phyloP scores from a whole-genome alignment of 495 filamentous ascomycete genomes.

The Penicillium roqueforti region DNA sequence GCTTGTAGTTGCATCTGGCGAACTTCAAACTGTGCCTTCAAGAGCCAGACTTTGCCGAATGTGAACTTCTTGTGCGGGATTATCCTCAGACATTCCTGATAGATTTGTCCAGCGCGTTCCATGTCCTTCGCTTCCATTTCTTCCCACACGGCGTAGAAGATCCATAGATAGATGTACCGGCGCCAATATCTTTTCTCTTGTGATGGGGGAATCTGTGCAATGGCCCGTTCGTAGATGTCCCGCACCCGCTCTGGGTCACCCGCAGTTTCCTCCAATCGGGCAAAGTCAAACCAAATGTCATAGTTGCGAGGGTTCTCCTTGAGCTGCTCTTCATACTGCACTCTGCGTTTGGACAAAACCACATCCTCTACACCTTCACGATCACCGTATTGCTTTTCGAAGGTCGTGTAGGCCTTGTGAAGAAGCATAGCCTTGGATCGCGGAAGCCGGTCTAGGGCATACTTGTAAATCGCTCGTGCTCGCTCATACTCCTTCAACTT shows the following conservation, averaged over 20 bases:
- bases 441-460: constrained; percentile 85
- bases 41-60: constrained; percentile 93
- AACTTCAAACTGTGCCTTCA: constrained; percentile 90
- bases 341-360: constrained; percentile 83
- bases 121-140: constrained; percentile 78
- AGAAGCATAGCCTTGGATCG: constrained; percentile 78
- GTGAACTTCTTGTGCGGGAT: constrained; percentile 97
- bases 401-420: constrained; percentile 91
- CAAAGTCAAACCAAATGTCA: constrained; percentile 95
- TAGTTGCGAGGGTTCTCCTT: constrained; percentile 93
- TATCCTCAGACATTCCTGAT: constrained; percentile 78
- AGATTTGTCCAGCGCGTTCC: constrained; percentile 82
- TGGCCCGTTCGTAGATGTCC: constrained; percentile 92
- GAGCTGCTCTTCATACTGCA: constrained; percentile 91
- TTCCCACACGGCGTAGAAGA: constrained; percentile 95
- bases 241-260: constrained; percentile 77
- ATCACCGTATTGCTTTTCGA: constrained; percentile 97
- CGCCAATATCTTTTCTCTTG: constrained; percentile 98
- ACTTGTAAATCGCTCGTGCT: constrained; percentile 95
- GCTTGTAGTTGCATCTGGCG: constrained; percentile 74
- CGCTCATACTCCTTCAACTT: constrained; percentile 94
- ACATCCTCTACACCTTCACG: constrained; percentile 93
- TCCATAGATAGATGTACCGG: constrained; percentile 94
- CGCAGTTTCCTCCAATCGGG: constrained; percentile 78
- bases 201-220: constrained; percentile 91